These are phyloP conservation scores for Suillus spraguei DNA, from an alignment of 768 basidiomycete species.

Conservation along the genomic window DNA sequence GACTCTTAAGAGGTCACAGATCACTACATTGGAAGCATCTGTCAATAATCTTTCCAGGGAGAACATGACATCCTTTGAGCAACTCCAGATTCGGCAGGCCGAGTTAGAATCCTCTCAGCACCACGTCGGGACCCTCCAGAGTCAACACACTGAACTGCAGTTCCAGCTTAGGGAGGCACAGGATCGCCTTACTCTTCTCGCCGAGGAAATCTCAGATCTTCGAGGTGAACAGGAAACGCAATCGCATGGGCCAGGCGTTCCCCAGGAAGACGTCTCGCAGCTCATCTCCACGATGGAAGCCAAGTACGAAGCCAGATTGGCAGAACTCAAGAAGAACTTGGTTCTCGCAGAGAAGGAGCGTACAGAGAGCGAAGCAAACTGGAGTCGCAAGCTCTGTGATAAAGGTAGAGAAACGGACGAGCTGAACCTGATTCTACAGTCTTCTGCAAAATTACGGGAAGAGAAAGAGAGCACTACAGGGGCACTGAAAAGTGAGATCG, in stretches of 20 bases:
- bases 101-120: slow-evolving; percentile 85
- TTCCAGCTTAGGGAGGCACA: slow-evolving; percentile 83
- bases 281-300: slow-evolving; percentile 73
- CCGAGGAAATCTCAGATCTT: slow-evolving; percentile 68
- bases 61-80: slow-evolving; percentile 83
- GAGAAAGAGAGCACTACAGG: slow-evolving; percentile 54
- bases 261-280: slow-evolving; percentile 69
- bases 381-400: slow-evolving; percentile 82
- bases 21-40: slow-evolving; percentile 69
- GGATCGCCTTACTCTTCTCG: slow-evolving; percentile 70
- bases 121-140: slow-evolving; percentile 73
- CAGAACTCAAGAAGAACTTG: slow-evolving; percentile 70
- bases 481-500: slow-evolving; percentile 57
- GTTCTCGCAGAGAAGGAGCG: slow-evolving; percentile 76
- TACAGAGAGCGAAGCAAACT: slow-evolving; percentile 84
- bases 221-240: slow-evolving; percentile 57
- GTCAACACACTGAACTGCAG: slow-evolving; percentile 80
- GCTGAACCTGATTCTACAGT: slow-evolving; percentile 59
- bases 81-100: slow-evolving; percentile 85
- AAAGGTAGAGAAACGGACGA: slow-evolving; percentile 79
- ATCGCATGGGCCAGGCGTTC: slow-evolving; percentile 43
- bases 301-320: slow-evolving; percentile 75
- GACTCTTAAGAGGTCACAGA: slow-evolving; percentile 56
- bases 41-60: slow-evolving; percentile 70
- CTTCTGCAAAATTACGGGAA: slow-evolving; percentile 60